phyloP scores from a whole-genome alignment of 164 flowering plant genomes.

The Warburgia ugandensis region DNA sequence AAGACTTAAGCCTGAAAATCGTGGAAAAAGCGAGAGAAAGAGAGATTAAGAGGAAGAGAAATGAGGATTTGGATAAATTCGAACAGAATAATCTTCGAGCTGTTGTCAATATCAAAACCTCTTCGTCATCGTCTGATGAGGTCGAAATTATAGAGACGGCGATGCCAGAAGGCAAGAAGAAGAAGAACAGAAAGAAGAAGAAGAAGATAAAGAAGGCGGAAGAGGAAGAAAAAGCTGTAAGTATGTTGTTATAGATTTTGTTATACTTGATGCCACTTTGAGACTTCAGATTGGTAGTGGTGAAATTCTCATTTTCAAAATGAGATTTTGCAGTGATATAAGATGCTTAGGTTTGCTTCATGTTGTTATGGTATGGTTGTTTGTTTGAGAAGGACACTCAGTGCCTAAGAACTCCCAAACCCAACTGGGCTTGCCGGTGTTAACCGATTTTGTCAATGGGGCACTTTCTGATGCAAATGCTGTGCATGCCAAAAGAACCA shows the following conservation, averaged over 20 bases:
- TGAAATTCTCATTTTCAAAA: background rate
- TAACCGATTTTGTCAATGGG: no score
- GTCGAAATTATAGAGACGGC: constrained; percentile 1
- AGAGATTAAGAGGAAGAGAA: constrained; percentile 20
- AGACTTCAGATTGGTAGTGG: background rate
- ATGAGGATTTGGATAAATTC: constrained; percentile 4
- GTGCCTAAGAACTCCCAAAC: no score
- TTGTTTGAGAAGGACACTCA: background rate
- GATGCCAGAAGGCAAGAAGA: background rate
- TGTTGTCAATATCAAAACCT: constrained; percentile 5
- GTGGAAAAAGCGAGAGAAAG: constrained; percentile 43
- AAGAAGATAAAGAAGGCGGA: constrained; percentile 11
- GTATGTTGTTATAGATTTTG: background rate
- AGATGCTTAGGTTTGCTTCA: background rate
- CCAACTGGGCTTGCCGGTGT: no score
- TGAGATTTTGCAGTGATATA: background rate
- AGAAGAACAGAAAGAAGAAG: constrained; percentile 10
- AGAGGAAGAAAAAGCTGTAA: constrained; percentile 11
- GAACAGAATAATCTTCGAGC: constrained; percentile 1
- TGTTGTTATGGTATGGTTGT: background rate
- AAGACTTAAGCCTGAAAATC: constrained; percentile 53
- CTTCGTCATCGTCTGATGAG: constrained; percentile 22
- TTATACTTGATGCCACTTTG: background rate
- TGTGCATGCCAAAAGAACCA: no score
- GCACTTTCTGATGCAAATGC: no score